These are phyloP conservation scores for Kwoniella botswanensis DNA, from an alignment of 768 basidiomycete species.

Conservation along the genomic window DNA sequence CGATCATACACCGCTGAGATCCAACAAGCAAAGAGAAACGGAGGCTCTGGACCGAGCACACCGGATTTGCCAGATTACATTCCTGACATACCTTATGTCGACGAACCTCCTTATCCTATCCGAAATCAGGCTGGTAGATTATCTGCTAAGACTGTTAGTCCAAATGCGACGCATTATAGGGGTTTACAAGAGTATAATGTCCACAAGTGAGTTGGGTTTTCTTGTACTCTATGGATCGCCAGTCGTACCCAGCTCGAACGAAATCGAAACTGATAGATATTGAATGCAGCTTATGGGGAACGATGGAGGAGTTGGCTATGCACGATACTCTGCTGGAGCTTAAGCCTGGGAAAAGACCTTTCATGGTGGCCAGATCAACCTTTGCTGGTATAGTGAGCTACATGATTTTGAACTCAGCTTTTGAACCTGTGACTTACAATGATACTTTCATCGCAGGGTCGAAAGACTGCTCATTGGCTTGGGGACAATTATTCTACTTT, in stretches of 20 bases:
- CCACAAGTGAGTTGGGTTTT: conserved; percentile 27
- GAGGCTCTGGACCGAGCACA: not conserved
- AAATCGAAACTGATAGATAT: not conserved
- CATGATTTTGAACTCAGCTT: too few relatives aligned
- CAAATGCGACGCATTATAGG: conserved; percentile 72
- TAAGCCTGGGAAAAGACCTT: conserved; percentile 69
- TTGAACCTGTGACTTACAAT: not conserved
- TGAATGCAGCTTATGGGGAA: conserved; percentile 42
- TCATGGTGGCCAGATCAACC: conserved; percentile 55
- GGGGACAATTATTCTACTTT: conserved; percentile 80
- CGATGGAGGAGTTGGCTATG: conserved; percentile 73
- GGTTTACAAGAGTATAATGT: conserved; percentile 60
- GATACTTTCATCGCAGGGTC: not conserved
- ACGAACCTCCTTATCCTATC: conserved; percentile 59
- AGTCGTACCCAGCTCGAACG: too few relatives aligned
- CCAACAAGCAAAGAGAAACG: conserved; percentile 2
- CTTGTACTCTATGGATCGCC: too few relatives aligned
- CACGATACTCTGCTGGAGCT: conserved; percentile 66
- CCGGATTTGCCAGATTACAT: conserved; percentile 6
- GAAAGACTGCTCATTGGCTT: conserved; percentile 58
- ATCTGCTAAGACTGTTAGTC: conserved; percentile 67
- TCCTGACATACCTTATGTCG: conserved; percentile 20
- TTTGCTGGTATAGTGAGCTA: conserved; percentile 49
- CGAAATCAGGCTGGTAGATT: conserved; percentile 73
- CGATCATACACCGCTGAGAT: conserved; percentile 14